Conservation (phyloP, 805 yeast genomes). For the Kodamaea leandrae region DNA sequence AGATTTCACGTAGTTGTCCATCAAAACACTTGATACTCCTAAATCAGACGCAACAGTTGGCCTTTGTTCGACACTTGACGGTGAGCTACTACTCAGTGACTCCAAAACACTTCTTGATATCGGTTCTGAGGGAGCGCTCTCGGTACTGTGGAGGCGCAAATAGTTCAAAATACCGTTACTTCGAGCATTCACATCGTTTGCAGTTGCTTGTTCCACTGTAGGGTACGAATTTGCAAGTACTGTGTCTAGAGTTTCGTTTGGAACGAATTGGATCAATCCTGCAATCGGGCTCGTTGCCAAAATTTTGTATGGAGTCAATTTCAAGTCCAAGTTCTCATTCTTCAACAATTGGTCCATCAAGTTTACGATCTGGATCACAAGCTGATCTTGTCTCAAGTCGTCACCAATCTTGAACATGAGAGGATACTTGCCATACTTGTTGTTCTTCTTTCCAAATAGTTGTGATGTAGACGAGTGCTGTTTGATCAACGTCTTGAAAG, state of each 20-base stretch:
- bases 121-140: conserved; percentile 23
- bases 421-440: conserved; percentile 53
- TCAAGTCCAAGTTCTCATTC: conserved; percentile 86
- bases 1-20: conserved; percentile 93
- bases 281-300: conserved; percentile 87
- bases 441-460: conserved; percentile 31
- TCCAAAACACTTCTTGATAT: conserved; percentile 23
- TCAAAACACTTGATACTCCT: conserved; percentile 59
- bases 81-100: conserved; percentile 6
- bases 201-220: conserved; percentile 2
- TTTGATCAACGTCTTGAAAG: conserved; percentile 54
- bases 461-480: conserved; percentile 24
- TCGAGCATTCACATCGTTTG: conserved; percentile 8
- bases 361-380: conserved; percentile 89
- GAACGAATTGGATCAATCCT: conserved; percentile 93
- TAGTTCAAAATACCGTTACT: conserved; percentile 75
- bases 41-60: conserved; percentile 34
- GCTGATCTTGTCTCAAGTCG: conserved; percentile 92
- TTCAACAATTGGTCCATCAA: conserved; percentile 86
- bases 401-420: conserved; percentile 95
- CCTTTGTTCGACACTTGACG: conserved; percentile 13
- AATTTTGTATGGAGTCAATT: conserved; percentile 83
- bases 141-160: conserved; percentile 48
- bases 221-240: conserved; percentile 50
- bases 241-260: conserved; percentile 82